Conservation (phyloP, 2,329 filamentous ascomycete species). For the Colletotrichum sp. region DNA sequence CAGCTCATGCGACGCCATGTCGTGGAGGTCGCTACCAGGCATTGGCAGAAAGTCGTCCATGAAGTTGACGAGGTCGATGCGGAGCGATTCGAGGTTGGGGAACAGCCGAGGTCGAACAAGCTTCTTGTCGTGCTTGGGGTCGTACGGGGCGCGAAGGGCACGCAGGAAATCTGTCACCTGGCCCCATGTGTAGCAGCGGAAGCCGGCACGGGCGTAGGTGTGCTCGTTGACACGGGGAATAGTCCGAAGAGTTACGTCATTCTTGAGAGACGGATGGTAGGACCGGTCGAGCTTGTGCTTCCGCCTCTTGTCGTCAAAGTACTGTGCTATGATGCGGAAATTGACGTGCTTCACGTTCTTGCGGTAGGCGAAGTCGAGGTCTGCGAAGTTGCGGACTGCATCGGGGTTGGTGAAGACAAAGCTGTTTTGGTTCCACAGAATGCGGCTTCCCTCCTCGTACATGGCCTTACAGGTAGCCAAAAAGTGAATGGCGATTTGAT, state of each 20-base stretch:
- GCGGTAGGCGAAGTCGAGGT: slow-evolving; percentile 48
- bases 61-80: slow-evolving; percentile 62
- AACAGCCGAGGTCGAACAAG: slow-evolving; percentile 45
- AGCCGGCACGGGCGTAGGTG: slow-evolving; percentile 53
- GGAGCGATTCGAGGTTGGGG: slow-evolving; percentile 50
- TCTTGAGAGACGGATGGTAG: slow-evolving; percentile 49
- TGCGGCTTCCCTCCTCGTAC: slow-evolving; percentile 51
- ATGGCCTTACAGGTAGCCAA: slow-evolving; percentile 57
- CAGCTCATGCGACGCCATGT: slow-evolving; percentile 58
- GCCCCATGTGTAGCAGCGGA: slow-evolving; percentile 60
- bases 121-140: slow-evolving; percentile 42
- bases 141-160: slow-evolving; percentile 55
- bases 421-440: slow-evolving; percentile 56
- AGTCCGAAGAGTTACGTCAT: slow-evolving; percentile 45
- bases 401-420: slow-evolving; percentile 61
- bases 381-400: slow-evolving; percentile 53
- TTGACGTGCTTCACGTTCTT: slow-evolving; percentile 50
- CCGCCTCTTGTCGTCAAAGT: slow-evolving; percentile 55
- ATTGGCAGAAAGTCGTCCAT: slow-evolving; percentile 49
- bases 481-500: slow-evolving; percentile 59
- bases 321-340: slow-evolving; percentile 59
- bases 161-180: slow-evolving; percentile 59
- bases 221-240: slow-evolving; percentile 48
- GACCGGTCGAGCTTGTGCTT: slow-evolving; percentile 43
- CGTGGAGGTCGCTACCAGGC: slow-evolving; percentile 53